Conservation (phyloP, 345 rosid genomes). For the Eucalyptus tenuipes region DNA sequence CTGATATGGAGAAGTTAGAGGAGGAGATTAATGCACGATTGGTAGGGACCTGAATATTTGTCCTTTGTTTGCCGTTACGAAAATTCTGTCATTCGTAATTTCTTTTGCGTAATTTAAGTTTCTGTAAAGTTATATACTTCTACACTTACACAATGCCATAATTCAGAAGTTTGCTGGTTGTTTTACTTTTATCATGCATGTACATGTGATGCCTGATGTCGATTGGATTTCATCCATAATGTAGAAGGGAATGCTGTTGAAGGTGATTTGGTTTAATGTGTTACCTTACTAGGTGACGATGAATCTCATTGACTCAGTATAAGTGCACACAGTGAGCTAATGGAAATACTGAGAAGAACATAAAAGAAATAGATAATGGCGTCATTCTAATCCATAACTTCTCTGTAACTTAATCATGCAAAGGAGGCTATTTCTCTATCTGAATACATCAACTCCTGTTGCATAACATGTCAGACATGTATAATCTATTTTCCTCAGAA, state of each 20-base stretch:
- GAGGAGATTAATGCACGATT: conserved; percentile 69
- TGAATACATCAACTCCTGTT: not conserved
- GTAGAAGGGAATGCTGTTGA: not conserved
- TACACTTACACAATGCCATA: not conserved
- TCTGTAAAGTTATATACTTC: not conserved
- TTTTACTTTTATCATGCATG: not conserved
- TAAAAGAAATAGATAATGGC: not conserved
- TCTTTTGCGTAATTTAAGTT: not conserved
- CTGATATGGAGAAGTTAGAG: conserved; percentile 73
- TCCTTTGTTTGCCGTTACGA: conserved; percentile 7
- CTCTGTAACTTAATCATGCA: not conserved
- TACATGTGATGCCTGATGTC: not conserved
- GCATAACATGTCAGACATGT: not conserved
- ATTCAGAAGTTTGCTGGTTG: not conserved
- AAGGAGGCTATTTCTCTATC: not conserved
- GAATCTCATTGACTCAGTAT: not conserved
- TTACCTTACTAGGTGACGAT: not conserved
- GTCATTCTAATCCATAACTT: not conserved
- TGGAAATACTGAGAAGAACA: not conserved
- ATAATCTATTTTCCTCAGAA: not conserved
- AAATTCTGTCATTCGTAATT: not conserved
- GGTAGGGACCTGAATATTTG: conserved; percentile 5
- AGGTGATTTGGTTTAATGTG: not conserved
- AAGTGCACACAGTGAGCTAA: not conserved
- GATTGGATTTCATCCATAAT: not conserved